A percentile compares a stretch with the other conserved stretches of the same genome.
These are phyloP conservation scores for Cutaneotrichosporon sp. DNA, from an alignment of 1,284 basidiomycete genomes.

Conservation along the genomic window DNA sequence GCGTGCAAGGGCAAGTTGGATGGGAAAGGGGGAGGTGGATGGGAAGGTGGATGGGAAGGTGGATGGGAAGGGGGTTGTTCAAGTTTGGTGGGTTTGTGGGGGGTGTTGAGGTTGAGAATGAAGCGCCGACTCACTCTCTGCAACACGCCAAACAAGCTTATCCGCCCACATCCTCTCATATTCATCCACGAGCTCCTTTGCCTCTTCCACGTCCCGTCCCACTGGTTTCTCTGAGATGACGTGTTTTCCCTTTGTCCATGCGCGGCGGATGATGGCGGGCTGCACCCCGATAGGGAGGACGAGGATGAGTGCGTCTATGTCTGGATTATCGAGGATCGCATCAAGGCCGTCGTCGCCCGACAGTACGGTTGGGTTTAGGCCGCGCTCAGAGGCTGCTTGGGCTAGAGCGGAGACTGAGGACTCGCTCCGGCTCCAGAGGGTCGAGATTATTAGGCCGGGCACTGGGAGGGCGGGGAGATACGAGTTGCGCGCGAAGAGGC, in stretches of 20 bases:
- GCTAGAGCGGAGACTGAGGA: constrained; percentile 60
- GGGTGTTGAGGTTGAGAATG: neutral
- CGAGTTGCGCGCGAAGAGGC: constrained; percentile 54
- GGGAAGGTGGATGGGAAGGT: neutral
- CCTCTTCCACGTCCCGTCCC: constrained; percentile 66
- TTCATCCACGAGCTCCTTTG: constrained; percentile 63
- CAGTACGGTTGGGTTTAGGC: constrained; percentile 49
- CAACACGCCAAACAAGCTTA: constrained; percentile 76
- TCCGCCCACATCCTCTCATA: constrained; percentile 66
- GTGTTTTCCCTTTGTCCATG: constrained; percentile 68
- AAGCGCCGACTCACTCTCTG: constrained; percentile 60
- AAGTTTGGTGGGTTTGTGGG: too few relatives aligned
- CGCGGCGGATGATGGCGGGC: constrained; percentile 64
- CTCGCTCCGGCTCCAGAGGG: constrained; percentile 75
- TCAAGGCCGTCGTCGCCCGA: constrained; percentile 63
- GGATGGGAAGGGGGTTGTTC: too few relatives aligned
- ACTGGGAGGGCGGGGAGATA: constrained; percentile 70
- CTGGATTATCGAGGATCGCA: constrained; percentile 63
- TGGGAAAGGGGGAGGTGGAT: neutral
- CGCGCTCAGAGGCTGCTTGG: constrained; percentile 44
- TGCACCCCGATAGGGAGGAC: constrained; percentile 74
- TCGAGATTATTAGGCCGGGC: constrained; percentile 59
- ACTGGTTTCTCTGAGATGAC: constrained; percentile 78
- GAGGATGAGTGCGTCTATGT: constrained; percentile 70
- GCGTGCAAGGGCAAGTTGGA: neutral